Evolutionary conservation across 2,329 filamentous ascomycete genomes (phyloP).

Genomic region (Verticillium nubilum): DNA sequence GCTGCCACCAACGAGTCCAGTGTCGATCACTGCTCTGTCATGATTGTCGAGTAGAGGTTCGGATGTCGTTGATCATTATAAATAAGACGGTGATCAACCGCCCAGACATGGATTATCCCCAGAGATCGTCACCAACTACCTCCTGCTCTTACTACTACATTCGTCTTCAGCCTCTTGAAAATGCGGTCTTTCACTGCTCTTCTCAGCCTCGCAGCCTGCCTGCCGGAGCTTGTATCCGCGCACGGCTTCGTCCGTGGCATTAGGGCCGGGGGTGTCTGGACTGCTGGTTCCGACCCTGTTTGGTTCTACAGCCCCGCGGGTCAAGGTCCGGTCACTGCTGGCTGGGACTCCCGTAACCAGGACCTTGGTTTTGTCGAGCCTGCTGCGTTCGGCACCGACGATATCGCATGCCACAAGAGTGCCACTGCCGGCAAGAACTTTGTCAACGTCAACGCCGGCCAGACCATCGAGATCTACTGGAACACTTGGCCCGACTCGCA

Average conservation of each 20-base stretch:
- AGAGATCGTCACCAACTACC: not conserved
- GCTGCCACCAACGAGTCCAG: not conserved
- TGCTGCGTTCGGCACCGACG: conserved; percentile 22
- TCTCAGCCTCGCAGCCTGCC: conserved; percentile 1
- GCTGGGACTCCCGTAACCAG: conserved; percentile 11
- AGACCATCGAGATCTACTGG: conserved; percentile 17
- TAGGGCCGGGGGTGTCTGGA: conserved; percentile 22
- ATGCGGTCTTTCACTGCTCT: not conserved
- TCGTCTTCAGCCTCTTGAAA: not conserved
- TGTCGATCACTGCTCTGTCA: not conserved
- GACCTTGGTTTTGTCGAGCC: conserved; percentile 32
- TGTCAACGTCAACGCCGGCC: conserved; percentile 18
- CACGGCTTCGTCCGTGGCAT: conserved; percentile 27
- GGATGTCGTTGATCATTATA: not conserved
- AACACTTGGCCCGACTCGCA: conserved; percentile 23
- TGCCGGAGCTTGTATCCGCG: conserved; percentile 10
- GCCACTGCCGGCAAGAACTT: conserved; percentile 23
- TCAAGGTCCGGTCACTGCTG: conserved; percentile 7
- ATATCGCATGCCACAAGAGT: conserved; percentile 33
- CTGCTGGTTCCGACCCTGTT: conserved; percentile 36
- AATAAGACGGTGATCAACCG: not conserved
- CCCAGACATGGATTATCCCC: not conserved
- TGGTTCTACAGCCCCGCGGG: conserved; percentile 14
- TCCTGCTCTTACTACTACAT: not conserved
- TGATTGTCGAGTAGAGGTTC: not conserved